These are phyloP conservation scores for Mortierella sp. DNA, from an alignment of 371 early-diverging fungal species.

Conservation along the genomic window DNA sequence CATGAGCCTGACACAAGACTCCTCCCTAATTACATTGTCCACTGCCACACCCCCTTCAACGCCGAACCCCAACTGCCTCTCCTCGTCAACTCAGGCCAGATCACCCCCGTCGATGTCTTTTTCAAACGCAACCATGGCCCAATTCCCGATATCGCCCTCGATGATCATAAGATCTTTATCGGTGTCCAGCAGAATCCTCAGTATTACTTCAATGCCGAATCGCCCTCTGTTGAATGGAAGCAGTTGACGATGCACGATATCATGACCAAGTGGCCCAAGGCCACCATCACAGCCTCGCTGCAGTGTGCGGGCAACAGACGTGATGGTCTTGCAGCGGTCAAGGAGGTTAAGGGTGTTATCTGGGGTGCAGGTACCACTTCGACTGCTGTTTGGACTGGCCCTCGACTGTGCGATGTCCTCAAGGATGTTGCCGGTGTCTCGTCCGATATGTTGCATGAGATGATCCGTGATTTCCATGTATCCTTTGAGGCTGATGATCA, in stretches of 20 bases:
- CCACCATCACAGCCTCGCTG: conserved; percentile 42
- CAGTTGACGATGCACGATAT: conserved; percentile 42
- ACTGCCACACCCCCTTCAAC: conserved; percentile 69
- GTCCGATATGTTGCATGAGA: conserved; percentile 44
- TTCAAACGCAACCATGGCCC: conserved; percentile 90
- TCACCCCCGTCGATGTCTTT: conserved; percentile 68
- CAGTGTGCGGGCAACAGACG: conserved; percentile 89
- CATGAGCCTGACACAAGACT: conserved; percentile 34
- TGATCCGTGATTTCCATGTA: conserved; percentile 72
- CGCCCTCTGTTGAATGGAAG: conserved; percentile 25
- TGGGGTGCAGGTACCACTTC: conserved; percentile 89
- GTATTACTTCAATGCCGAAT: background rate
- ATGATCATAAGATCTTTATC: conserved; percentile 62
- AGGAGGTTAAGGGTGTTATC: conserved; percentile 83
- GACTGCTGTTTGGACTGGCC: conserved; percentile 86
- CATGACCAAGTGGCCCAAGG: conserved; percentile 50
- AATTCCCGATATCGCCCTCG: conserved; percentile 78
- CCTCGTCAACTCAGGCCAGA: conserved; percentile 63
- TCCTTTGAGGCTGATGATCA: conserved; percentile 82
- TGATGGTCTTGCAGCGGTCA: conserved; percentile 83
- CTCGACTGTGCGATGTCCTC: conserved; percentile 81
- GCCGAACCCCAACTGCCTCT: conserved; percentile 67
- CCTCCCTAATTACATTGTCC: conserved; percentile 57
- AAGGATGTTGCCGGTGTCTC: conserved; percentile 65
- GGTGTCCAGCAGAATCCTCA: conserved; percentile 34